Evolutionary conservation across 176 grass and related monocot genomes (phyloP), one percentile per base, ranked within the genome.

Genomic region (Pharus latifolius): DNA sequence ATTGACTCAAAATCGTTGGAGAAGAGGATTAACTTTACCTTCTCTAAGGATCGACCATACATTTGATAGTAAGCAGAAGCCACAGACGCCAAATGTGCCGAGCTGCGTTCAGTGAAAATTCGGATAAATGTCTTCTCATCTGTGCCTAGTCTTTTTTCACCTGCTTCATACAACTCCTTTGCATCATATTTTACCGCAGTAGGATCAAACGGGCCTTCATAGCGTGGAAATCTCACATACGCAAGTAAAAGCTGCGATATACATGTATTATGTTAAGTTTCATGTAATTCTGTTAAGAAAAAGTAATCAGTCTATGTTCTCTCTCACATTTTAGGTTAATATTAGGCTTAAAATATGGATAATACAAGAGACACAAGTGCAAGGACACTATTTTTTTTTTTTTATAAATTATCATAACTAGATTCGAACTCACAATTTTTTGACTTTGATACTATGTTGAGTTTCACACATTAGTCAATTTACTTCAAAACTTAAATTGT

Each of bases 51-150:
- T 0, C 66, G 88, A 8, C 38, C 58, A 67, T 91, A 82, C 18
- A 75, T 42, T 17, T 84, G 89, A 49, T 81, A 63, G 78, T 98
- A 98, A 0, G 60, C 68, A 37, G 63, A 28, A 44, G 95, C 83
- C 40, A 98, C 72, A 55, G 87, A 47, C 2, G 84, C 84, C 52
- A 98, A 26, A 44, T 93, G 94, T n/a, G 89, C 75, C 56, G 34
- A 48, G 57, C 89, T 76, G 12, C 89, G 57, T 73, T 88, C 85
- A 35, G 65, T 80, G 72, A 98, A 93, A 69, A 93, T 67, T 17
- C 79, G 74, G 38, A 93, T 76, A 63, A 98, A 98, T 10, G 47
- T 63, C 25, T 86, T 84, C 81, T 98, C 94, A 42, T 98, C 84
- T 0, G 94, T 98, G 20, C 94, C 94, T 48, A 91, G 62, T 41